Evolutionary conservation across 2,329 filamentous ascomycete genomes (phyloP).

Genomic region (Cylindrodendrum hubeiense): DNA sequence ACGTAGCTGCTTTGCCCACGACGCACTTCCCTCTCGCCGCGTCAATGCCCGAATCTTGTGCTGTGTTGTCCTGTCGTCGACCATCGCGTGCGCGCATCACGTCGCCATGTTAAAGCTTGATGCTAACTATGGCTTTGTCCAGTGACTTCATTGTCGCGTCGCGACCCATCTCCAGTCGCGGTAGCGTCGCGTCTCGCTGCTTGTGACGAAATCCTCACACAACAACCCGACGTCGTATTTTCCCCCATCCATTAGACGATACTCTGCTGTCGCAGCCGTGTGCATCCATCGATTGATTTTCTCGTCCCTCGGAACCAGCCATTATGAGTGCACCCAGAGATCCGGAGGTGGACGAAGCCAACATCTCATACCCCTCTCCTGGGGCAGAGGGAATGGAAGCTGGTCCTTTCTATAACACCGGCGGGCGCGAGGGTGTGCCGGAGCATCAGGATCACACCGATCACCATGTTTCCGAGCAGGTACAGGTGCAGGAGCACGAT

Average conservation of each 20-base stretch:
- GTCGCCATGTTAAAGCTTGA: constrained; percentile 35
- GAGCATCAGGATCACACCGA: constrained; percentile 47
- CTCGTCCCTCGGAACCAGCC: constrained; percentile 10
- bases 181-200: constrained; percentile 35
- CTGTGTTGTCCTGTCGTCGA: constrained; percentile 30
- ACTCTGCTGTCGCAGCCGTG: constrained; percentile 11
- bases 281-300: constrained; percentile 20
- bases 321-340: constrained; percentile 52
- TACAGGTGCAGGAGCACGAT: constrained; percentile 47
- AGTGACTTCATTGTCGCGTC: constrained; percentile 44
- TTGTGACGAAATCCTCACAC: constrained; percentile 15
- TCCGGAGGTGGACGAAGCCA: constrained; percentile 50
- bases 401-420: constrained; percentile 59
- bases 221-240: constrained; percentile 12
- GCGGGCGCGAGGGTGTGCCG: constrained; percentile 48
- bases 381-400: constrained; percentile 58
- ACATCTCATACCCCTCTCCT: constrained; percentile 61
- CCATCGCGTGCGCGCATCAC: constrained; percentile 26
- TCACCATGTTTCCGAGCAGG: constrained; percentile 46
- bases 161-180: constrained; percentile 34
- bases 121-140: constrained; percentile 44
- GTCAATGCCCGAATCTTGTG: constrained; percentile 25
- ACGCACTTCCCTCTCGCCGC: constrained; percentile 23
- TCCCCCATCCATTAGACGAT: constrained; percentile 23
- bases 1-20: constrained; percentile 31